phyloP scores from a whole-genome alignment of 1,284 basidiomycete genomes.

The Phylloboletellus chloephorus region DNA sequence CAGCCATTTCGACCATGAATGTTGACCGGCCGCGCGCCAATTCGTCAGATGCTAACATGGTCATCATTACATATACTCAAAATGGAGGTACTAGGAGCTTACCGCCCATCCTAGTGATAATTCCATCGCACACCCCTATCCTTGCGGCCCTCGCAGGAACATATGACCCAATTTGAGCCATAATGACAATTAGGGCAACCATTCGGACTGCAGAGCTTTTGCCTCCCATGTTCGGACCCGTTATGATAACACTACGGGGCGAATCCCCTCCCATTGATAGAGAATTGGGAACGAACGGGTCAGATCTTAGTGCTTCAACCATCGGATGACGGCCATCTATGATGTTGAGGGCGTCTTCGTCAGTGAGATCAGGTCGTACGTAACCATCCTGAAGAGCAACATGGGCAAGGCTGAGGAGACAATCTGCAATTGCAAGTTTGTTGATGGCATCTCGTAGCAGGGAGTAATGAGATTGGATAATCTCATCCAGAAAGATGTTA shows the following conservation, averaged over 20 bases:
- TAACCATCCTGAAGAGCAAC: slow-evolving; percentile 74
- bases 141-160: slow-evolving; percentile 71
- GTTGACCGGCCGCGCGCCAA: slow-evolving; percentile 81
- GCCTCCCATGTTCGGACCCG: slow-evolving; percentile 78
- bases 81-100: slow-evolving; percentile 16
- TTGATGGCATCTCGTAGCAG: slow-evolving; percentile 70
- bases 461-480: slow-evolving; percentile 62
- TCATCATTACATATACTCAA: slow-evolving; percentile 7
- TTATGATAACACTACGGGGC: slow-evolving; percentile 70
- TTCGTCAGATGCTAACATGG: slow-evolving; percentile 71
- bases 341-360: slow-evolving; percentile 58
- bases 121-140: slow-evolving; percentile 76
- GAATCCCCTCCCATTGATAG: slow-evolving; percentile 50
- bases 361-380: slow-evolving; percentile 59
- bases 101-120: slow-evolving; percentile 86
- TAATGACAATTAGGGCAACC: slow-evolving; percentile 68
- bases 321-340: slow-evolving; percentile 76
- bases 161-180: slow-evolving; percentile 69
- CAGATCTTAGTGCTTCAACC: slow-evolving; percentile 69
- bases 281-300: slow-evolving; percentile 79
- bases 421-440: slow-evolving; percentile 79
- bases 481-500: slow-evolving; percentile 62
- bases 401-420: slow-evolving; percentile 63
- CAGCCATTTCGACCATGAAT: slow-evolving; percentile 94
- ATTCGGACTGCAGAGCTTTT: slow-evolving; percentile 77